phyloP scores from a whole-genome alignment of 2,329 filamentous ascomycete genomes.

The Verticillium nubilum region DNA sequence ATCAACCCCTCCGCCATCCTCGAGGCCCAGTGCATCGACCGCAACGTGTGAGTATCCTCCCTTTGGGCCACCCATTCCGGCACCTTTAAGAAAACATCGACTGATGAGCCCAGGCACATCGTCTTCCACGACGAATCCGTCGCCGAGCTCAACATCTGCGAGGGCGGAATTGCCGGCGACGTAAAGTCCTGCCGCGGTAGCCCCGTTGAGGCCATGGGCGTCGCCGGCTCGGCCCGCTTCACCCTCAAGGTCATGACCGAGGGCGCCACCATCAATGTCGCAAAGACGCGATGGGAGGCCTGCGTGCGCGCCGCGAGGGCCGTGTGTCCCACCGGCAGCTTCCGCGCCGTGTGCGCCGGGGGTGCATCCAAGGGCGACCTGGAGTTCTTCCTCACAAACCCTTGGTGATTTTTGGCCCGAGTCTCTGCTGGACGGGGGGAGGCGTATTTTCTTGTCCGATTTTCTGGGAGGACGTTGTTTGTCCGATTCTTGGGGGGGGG shows the following conservation, averaged over 20 bases:
- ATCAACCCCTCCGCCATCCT: constrained; percentile 35
- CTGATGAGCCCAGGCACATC: constrained; percentile 24
- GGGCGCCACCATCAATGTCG: constrained; percentile 46
- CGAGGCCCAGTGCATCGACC: constrained; percentile 34
- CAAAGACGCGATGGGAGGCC: constrained; percentile 46
- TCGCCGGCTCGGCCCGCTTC: constrained; percentile 43
- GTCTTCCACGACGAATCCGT: constrained; percentile 44
- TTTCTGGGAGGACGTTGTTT: not conserved
- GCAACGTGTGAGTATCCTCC: constrained; percentile 27
- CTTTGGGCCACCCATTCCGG: not conserved
- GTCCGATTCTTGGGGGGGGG: not conserved
- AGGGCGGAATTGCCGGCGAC: constrained; percentile 40
- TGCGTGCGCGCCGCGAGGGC: constrained; percentile 48
- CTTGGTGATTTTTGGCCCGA: not conserved
- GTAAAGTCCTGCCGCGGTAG: constrained; percentile 39
- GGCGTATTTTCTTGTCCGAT: not conserved
- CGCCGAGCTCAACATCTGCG: constrained; percentile 42
- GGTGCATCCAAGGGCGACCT: constrained; percentile 42
- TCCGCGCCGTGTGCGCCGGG: constrained; percentile 39
- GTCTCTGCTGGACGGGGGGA: not conserved
- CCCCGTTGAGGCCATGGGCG: constrained; percentile 37
- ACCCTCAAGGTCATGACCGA: constrained; percentile 31
- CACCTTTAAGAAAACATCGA: not conserved
- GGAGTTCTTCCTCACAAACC: constrained; percentile 27
- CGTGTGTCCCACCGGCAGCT: constrained; percentile 43